Percentiles rank a stretch among this genome's conserved stretches.
Conservation (phyloP, 768 basidiomycete species). For the Crassisporium funariophilum region DNA sequence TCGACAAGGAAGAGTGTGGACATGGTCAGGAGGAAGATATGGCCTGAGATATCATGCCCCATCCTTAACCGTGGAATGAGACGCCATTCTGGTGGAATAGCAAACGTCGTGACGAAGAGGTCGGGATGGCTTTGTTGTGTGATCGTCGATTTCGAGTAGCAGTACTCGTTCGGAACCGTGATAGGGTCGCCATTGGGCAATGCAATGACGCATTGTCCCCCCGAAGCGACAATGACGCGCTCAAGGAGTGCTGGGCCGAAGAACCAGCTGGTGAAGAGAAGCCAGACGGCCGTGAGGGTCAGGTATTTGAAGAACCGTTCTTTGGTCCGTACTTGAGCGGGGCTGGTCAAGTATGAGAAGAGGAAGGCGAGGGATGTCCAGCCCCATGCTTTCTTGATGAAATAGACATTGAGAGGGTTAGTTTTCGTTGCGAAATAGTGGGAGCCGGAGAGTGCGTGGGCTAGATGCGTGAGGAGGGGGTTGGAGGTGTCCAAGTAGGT, state of each 20-base stretch:
- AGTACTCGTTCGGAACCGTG: conserved; percentile 58
- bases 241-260: conserved; percentile 81
- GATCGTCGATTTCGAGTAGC: conserved; percentile 51
- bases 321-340: conserved; percentile 41
- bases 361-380: conserved; percentile 81
- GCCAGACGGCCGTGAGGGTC: conserved; percentile 67
- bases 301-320: conserved; percentile 54
- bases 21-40: conserved; percentile 88
- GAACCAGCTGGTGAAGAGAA: conserved; percentile 82
- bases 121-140: conserved; percentile 63
- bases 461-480: conserved; percentile 65
- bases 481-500: conserved; percentile 89
- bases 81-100: conserved; percentile 45
- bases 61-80: conserved; percentile 63
- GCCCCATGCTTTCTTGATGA: conserved; percentile 90
- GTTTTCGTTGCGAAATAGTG: conserved; percentile 81
- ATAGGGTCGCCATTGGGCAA: conserved; percentile 59
- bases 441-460: conserved; percentile 63
- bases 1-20: conserved; percentile 76
- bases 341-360: conserved; percentile 58
- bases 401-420: conserved; percentile 80
- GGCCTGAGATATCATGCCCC: conserved; percentile 94
- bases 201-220: conserved; percentile 74
- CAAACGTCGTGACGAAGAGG: conserved; percentile 49
- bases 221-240: conserved; percentile 63